Conservation (phyloP, 768 basidiomycete genomes). For the Suillus lakei region DNA sequence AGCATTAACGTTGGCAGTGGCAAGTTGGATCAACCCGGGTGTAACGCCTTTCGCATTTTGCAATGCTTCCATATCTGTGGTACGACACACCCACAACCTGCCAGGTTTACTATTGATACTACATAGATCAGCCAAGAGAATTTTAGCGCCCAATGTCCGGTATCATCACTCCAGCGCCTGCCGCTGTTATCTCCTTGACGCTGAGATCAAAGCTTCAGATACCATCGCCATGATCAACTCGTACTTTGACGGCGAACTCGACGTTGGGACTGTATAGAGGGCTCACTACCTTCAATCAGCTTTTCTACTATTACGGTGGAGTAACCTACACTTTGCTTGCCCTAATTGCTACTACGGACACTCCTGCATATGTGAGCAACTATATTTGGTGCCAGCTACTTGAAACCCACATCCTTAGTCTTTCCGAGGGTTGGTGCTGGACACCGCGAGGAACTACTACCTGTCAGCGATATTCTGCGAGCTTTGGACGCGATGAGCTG, state of each 20-base stretch:
- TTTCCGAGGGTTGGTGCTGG: constrained; percentile 48
- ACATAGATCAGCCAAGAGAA: no score
- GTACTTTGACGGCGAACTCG: constrained; percentile 45
- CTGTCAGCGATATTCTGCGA: constrained; percentile 42
- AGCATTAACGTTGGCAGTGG: no score
- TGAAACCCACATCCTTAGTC: constrained; percentile 23
- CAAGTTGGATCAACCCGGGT: no score
- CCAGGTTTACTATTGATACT: no score
- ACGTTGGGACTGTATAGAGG: constrained; percentile 57
- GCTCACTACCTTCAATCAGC: constrained; percentile 57
- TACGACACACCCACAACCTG: no score
- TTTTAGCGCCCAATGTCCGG: no score
- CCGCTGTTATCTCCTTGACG: no score
- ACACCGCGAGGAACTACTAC: constrained; percentile 51
- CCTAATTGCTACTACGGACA: constrained; percentile 47
- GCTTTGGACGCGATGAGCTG: constrained; percentile 59
- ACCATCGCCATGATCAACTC: no score
- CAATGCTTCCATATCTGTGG: no score
- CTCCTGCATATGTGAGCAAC: constrained; percentile 49
- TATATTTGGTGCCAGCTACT: not conserved
- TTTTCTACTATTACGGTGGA: constrained; percentile 49
- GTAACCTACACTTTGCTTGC: constrained; percentile 43
- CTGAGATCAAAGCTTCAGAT: no score
- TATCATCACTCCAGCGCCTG: no score
- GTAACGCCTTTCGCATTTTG: no score